Evolutionary conservation across 139 green algal species (phyloP), one percentile per base, ranked within the genome.

Genomic region (Eudorina sp.): DNA sequence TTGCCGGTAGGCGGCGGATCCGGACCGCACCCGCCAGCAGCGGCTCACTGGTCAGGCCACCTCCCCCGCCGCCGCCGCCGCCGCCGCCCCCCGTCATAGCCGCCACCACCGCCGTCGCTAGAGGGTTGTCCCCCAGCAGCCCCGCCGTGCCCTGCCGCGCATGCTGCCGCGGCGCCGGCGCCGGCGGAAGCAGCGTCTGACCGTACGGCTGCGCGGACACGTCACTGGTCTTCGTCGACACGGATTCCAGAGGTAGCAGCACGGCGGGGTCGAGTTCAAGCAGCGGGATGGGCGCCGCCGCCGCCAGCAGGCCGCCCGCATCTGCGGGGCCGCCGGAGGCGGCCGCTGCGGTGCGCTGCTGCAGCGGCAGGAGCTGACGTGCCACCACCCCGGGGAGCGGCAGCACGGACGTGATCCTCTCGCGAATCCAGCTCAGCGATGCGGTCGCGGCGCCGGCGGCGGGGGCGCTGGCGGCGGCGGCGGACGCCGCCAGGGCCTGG

Each of bases 11-110:
- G 34, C 66, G 66, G 34, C 66, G 66, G 7, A 86, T 1, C 60
- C 80, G 41, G 18, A 86, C 60, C 43, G 60, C 80, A 13, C 80
- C 80, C 19, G 60, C 80, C 80, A 86, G 41, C 80, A 86, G 80
- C 29, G n/a, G 41, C n/a, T 53, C 80, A 48, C 80, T 86, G 5
- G 31, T 60, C 19, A 64, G 25, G 0, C 21, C 74, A 1, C 29
- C 46, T 9, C 3, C 7, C 45, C 9, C 27, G 16, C 45, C 46
- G 9, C 27, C 29, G 18, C 23, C 72, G 41, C 16, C n/a, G n/a
- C n/a, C n/a, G n/a, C n/a, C n/a, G n/a, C n/a, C 21, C 29, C 13
- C 29, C 64, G 51, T 75, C 31, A 25, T 7, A 19, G 23, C 19
- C 41, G 45, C 43, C 41, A 13, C 40, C 41, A 4, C 43, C 72